Percentiles rank a stretch among this genome's conserved stretches.
These are phyloP conservation scores for Medicago arabica DNA, from an alignment of 306 rosid species.

Conservation along the genomic window DNA sequence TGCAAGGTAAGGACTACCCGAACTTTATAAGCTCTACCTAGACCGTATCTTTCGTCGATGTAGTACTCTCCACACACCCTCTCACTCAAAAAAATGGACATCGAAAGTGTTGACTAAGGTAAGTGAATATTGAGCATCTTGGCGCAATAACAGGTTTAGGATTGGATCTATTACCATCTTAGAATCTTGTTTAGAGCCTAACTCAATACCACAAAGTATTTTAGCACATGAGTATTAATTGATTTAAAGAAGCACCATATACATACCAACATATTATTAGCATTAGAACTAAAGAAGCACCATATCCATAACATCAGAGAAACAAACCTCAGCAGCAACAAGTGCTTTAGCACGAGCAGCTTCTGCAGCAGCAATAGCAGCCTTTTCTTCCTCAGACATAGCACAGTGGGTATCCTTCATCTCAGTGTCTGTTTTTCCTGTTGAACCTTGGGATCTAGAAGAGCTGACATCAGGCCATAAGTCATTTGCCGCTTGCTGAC, in stretches of 20 bases:
- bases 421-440: conserved; percentile 47
- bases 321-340: conserved; percentile 95
- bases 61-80: too few species aligned
- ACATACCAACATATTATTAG: not conserved
- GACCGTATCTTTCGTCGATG: too few species aligned
- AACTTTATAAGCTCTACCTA: too few species aligned
- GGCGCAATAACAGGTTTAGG: too few species aligned
- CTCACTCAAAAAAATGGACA: too few species aligned
- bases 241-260: not conserved
- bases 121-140: too few species aligned
- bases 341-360: conserved; percentile 91
- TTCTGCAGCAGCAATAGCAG: conserved; percentile 95
- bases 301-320: conserved; percentile 1
- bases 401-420: conserved; percentile 48
- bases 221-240: not conserved
- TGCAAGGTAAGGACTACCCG: too few species aligned
- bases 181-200: too few species aligned
- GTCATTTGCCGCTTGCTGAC: conserved; percentile 53
- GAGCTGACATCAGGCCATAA: conserved; percentile 65
- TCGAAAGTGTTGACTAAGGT: too few species aligned
- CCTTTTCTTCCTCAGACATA: conserved; percentile 85
- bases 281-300: not conserved
- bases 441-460: conserved; percentile 68
- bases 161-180: too few species aligned
- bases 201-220: not conserved